Base-by-base conservation (phyloP, 495 filamentous ascomycete species). In the Penicillium atrosanguineum region DNA sequence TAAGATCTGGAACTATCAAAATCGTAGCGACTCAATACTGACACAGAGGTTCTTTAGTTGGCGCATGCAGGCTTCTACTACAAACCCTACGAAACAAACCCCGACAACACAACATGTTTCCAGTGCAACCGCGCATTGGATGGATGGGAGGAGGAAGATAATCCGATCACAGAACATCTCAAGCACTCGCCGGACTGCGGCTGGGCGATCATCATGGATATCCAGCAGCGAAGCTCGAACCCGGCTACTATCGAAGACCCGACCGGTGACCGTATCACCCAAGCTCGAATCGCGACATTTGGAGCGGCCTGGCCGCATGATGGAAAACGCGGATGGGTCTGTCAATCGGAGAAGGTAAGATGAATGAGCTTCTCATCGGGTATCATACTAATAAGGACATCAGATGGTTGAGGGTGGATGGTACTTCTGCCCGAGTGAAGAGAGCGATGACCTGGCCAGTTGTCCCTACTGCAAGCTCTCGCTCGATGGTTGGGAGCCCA, bases 341-440 rank as follows among this genome's bases (percentile, higher is more conserved):
- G 91, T 69, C 91, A 95, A 66, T 85, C 85, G 2, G 83, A 90
- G 52, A 91, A 91, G 85, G 91, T 91, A 79, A 45, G 11, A 3
- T 43, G 23, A 28, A 26, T 48, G 21, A 29, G 44, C 16, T n/a
- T 19, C 9, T 6, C 9, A 37, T 28, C 55, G 28, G 49, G 56
- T 44, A 57, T 65, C 40, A 50, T 44, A 45, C 49, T 57, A 45
- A 63, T 49, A 51, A 36, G 38, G 46, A 25, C 34, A n/a, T 38
- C 58, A 97, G 91, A 89, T 97, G 80, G 87, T 88, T 38, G 87
- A 90, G 50, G 89, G 88, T 7, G 94, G 94, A 15, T 98, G 92
- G 90, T 90, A 88, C 65, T 96, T 92, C 69, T 91, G 89, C 31
- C 94, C 94, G 0, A 89, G 79, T 1, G 74, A 79, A 31, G 91